Evolutionary conservation across 805 yeast species (phyloP).

Genomic region (Wickerhamiella allomyrinae): DNA sequence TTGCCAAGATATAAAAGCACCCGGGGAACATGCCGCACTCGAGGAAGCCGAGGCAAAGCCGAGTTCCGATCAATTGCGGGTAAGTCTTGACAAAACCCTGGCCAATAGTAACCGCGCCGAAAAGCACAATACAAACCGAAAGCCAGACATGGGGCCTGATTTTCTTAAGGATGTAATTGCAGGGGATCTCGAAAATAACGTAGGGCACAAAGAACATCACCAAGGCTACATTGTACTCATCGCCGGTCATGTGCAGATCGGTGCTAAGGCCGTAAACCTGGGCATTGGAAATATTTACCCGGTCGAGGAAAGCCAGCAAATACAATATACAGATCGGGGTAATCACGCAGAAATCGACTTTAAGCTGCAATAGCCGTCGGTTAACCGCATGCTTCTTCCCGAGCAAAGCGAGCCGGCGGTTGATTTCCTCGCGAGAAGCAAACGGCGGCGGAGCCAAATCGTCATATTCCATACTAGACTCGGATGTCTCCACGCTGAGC

Average conservation of each 20-base stretch:
- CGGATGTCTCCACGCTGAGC: not conserved
- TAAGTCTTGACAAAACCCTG: constrained; percentile 50
- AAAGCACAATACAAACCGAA: constrained; percentile 40
- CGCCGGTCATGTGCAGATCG: constrained; percentile 40
- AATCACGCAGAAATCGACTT: constrained; percentile 53
- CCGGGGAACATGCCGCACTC: constrained; percentile 68
- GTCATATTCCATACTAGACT: not conserved
- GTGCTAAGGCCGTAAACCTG: constrained; percentile 51
- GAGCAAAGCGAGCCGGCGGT: constrained; percentile 13
- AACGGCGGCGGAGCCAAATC: not conserved
- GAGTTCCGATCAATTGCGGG: constrained; percentile 45
- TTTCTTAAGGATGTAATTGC: constrained; percentile 45
- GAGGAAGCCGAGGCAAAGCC: constrained; percentile 51
- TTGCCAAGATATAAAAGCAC: constrained; percentile 52
- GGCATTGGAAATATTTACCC: constrained; percentile 76
- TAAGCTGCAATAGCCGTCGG: constrained; percentile 43
- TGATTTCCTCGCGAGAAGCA: constrained; percentile 1
- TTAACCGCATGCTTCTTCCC: constrained; percentile 38
- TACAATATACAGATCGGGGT: constrained; percentile 67
- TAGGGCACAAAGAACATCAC: constrained; percentile 64
- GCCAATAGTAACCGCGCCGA: constrained; percentile 50
- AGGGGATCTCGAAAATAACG: constrained; percentile 45
- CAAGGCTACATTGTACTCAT: constrained; percentile 49
- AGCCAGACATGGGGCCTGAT: constrained; percentile 55
- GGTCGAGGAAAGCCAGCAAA: constrained; percentile 62